Evolutionary conservation across 73 alveolate genomes (phyloP).

Genomic region (Blepharisma stoltei): DNA sequence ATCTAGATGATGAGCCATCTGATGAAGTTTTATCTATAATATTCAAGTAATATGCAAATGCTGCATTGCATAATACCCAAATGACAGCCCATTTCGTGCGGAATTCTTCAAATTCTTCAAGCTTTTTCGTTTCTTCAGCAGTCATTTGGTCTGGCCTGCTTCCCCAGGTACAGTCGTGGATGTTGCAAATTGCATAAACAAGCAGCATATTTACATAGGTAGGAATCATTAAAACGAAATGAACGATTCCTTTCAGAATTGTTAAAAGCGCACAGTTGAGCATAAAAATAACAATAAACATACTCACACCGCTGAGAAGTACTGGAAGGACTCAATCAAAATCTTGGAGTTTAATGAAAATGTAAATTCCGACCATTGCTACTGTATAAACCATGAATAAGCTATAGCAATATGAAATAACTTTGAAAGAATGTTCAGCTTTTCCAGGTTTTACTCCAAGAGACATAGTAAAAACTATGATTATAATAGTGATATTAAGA

Average conservation of each 20-base stretch:
- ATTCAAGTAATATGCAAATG: conserved; percentile 13
- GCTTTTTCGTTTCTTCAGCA: not conserved
- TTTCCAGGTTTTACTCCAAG: conserved; percentile 22
- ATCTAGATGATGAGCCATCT: not conserved
- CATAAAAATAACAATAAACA: not conserved
- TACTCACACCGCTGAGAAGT: not conserved
- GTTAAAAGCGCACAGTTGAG: not conserved
- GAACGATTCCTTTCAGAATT: conserved; percentile 6
- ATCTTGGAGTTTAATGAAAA: not conserved
- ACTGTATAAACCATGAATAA: not conserved
- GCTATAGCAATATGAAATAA: not conserved
- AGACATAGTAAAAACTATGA: conserved; percentile 6
- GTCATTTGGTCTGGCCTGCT: conserved; percentile 12
- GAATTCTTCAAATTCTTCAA: conserved; percentile 27
- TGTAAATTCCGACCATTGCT: too few relatives aligned
- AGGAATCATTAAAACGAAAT: conserved; percentile 12
- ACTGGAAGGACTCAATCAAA: not conserved
- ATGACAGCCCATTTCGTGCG: not conserved
- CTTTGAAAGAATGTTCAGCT: not conserved
- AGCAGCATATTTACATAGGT: conserved; percentile 25
- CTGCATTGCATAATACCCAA: conserved; percentile 9
- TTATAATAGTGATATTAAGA: not conserved
- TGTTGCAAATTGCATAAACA: conserved; percentile 25
- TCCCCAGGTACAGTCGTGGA: conserved; percentile 32
- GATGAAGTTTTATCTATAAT: not conserved